Percentiles rank a stretch among this genome's conserved stretches.
Evolutionary conservation across 2,329 filamentous ascomycete species (phyloP).

Genomic region (Colletotrichum lentis): DNA sequence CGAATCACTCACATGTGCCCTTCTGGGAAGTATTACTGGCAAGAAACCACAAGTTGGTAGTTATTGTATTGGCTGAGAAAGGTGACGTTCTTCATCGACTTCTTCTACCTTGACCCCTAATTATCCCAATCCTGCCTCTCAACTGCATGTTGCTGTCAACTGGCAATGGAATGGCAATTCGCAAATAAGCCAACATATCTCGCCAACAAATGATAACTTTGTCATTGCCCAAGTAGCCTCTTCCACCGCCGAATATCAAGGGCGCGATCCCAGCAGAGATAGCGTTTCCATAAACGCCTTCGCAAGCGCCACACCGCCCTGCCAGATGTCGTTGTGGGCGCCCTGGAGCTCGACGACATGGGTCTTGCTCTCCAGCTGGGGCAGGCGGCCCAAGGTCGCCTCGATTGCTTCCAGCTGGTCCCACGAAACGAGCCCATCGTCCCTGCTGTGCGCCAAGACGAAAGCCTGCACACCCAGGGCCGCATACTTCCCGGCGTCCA

Average conservation of each 20-base stretch:
- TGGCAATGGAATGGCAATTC: no score
- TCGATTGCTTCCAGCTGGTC: constrained; percentile 17
- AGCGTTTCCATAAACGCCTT: constrained; percentile 21
- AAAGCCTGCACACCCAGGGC: constrained; percentile 7
- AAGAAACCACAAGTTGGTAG: no score
- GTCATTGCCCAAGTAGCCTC: no score
- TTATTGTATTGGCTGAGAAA: no score
- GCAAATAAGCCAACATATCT: no score
- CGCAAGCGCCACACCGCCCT: constrained; percentile 8
- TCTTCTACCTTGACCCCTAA: no score
- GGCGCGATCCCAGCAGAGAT: neutral
- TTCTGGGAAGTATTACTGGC: no score
- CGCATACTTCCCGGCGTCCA: constrained; percentile 40
- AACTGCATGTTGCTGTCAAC: no score
- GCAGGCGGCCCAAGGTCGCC: neutral
- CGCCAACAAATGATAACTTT: no score
- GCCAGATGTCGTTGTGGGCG: constrained; percentile 30
- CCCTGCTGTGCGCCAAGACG: constrained; percentile 25
- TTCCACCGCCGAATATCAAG: neutral
- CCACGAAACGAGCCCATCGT: constrained; percentile 29
- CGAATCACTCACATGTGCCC: no score
- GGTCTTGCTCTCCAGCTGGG: constrained; percentile 7
- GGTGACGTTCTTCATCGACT: no score
- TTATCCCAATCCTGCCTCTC: no score
- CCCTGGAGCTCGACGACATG: constrained; percentile 14